Base-by-base conservation (phyloP, 2,329 filamentous ascomycete species). In the Trichoderma atroviride region DNA sequence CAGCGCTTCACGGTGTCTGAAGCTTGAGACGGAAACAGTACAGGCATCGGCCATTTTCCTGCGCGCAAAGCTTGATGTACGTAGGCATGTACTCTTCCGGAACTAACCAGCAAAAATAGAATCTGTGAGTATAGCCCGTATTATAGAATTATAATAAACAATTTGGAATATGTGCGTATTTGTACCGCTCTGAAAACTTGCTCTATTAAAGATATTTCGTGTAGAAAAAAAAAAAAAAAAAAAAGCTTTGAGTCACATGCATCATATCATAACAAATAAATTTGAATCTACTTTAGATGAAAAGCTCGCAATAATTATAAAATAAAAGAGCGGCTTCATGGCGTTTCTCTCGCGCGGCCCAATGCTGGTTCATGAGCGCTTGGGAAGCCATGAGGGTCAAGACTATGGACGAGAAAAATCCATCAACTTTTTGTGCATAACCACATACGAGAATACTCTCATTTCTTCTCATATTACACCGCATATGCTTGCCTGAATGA, bases 11-110 rank as follows among this genome's bases (percentile, higher is more conserved):
- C 63, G 22, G 63, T 66, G 63, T 50, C 63, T 56, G 37, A 33
- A 57, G n/a, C 2, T 43, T 19, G 14, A 16, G 13, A 50, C 63
- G 63, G 63, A 66, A 57, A 66, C 63, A n/a, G 63, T 66, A 35
- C 29, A 66, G 24, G 40, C 16, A 29, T 33, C 37, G 11, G 53
- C 33, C 27, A 31, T 7, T 58, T 40, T 58, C 53, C 29, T 55
- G 29, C 37, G 43, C 47, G 9, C 19, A n/a, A 27, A 24, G 10
- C 40, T 19, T 9, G 19, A 19, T 9, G 16, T 43, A 43, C 2
- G 6, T 13, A 5, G 33, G 4, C 33, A 35, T 35, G 11, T 10
- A n/a, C 37, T 16, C 27, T 40, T 58, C 63, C 40, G 37, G 4
- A 7, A 24, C 37, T 4, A 35, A 47, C 22, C 5, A 43, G 53